These are phyloP conservation scores for cucumber (Cucumis sativus) DNA, from an alignment of 306 rosid genomes.

Conservation along the genomic window DNA sequence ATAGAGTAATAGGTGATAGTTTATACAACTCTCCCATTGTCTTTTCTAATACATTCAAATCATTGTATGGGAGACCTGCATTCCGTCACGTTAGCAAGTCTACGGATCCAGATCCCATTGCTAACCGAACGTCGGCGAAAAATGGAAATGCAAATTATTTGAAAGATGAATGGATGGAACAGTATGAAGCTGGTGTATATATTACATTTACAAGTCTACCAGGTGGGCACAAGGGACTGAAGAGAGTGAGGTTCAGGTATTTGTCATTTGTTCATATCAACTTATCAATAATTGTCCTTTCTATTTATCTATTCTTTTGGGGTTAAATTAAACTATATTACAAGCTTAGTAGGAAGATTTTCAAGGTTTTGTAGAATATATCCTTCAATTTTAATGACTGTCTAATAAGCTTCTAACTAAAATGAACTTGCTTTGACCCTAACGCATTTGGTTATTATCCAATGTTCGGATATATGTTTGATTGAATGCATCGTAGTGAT, in stretches of 20 bases:
- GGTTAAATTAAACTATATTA: no score
- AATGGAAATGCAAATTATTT: conserved; percentile 17
- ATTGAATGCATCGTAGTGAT: neutral
- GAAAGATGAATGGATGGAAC: conserved; percentile 59
- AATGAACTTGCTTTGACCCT: neutral
- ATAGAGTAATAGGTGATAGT: conserved; percentile 23
- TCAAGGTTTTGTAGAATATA: no score
- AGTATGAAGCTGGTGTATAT: conserved; percentile 62
- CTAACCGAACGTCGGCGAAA: conserved; percentile 12
- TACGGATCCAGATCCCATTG: conserved; percentile 15
- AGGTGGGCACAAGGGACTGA: conserved; percentile 53
- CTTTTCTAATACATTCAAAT: conserved; percentile 38
- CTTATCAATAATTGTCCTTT: no score
- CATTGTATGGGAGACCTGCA: conserved; percentile 35
- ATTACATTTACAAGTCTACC: conserved; percentile 50
- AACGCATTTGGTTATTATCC: neutral
- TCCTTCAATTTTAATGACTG: no score
- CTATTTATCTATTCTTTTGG: no score
- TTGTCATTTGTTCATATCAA: neutral
- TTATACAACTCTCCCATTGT: conserved; percentile 42
- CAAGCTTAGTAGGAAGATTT: no score
- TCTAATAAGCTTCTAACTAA: no score
- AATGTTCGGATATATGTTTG: neutral
- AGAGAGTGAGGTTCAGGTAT: conserved; percentile 79
- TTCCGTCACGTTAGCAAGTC: conserved; percentile 16